Percentiles rank a stretch among this genome's conserved stretches.
These are phyloP conservation scores for Zelopaecilomyces penicillatus DNA, from an alignment of 2,329 filamentous ascomycete genomes.

Conservation along the genomic window DNA sequence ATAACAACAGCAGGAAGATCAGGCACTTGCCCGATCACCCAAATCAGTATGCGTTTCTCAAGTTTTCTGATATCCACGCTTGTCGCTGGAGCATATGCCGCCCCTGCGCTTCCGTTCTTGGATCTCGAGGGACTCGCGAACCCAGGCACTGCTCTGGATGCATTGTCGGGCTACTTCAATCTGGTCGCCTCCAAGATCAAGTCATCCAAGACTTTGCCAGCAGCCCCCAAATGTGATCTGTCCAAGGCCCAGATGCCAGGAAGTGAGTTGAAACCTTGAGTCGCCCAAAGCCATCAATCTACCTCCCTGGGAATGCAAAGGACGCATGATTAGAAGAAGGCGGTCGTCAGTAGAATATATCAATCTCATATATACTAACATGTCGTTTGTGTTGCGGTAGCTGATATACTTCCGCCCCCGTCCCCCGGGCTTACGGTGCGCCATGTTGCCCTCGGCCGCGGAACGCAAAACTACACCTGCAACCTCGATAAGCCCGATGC, in stretches of 20 bases:
- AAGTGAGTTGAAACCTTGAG: conserved; percentile 27
- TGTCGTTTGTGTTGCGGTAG: conserved; percentile 29
- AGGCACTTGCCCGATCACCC: not conserved
- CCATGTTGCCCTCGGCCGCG: conserved; percentile 79
- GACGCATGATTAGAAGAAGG: too few relatives aligned
- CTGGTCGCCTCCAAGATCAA: conserved; percentile 48
- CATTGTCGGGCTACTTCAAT: conserved; percentile 54
- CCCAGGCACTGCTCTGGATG: conserved; percentile 31
- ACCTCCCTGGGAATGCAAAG: too few relatives aligned
- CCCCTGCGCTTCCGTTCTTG: conserved; percentile 31
- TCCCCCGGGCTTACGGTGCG: conserved; percentile 53
- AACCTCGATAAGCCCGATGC: conserved; percentile 49
- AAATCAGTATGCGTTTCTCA: conserved; percentile 41
- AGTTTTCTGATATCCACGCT: conserved; percentile 37
- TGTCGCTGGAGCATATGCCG: conserved; percentile 36
- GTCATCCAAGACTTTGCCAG: conserved; percentile 31
- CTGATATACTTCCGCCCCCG: conserved; percentile 52
- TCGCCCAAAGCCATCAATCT: too few relatives aligned
- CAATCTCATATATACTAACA: conserved; percentile 15
- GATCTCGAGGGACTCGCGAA: conserved; percentile 29
- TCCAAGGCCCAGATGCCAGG: conserved; percentile 42
- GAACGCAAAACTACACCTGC: conserved; percentile 94
- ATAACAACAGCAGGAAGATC: not conserved
- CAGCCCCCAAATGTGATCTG: conserved; percentile 44
- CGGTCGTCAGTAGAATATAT: too few relatives aligned